Base-by-base conservation (phyloP, 169 alveolate species). In the Eimeria praecox region DNA sequence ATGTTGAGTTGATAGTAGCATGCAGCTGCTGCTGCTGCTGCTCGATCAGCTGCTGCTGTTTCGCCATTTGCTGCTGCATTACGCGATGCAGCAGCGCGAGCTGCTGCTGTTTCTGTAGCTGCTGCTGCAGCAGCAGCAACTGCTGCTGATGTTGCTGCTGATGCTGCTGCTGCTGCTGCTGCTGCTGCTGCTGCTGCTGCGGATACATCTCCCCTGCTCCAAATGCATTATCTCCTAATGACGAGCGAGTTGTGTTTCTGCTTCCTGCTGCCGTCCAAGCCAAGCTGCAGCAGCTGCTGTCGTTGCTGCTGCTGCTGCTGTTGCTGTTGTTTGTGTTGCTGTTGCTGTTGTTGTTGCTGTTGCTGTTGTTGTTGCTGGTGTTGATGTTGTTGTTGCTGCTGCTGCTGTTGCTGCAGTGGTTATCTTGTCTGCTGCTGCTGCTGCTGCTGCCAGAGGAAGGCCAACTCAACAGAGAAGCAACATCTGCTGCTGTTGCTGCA, bases 21-120 rank as follows among this genome's bases (percentile, higher is more conserved):
- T 22, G 12, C 27, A 6, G 80, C 78, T 54, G 78, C 22, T 30
- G n/a, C 82, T 59, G 30, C 33, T 86, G 92, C 80, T 86, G 92
- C 78, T 86, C 92, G 1, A 86, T 62, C 40, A 62, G 92, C 92
- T 86, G 92, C 80, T 86, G 92, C 92, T 86, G 92, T 40, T 54
- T 22, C 40, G 52, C 92, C 92, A 59, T 35, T 54, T 56, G 92
- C 27, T 56, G 92, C 59, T 85, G 78, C 92, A 85, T 56, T 6
- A 85, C 73, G 40, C 77, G 73, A 22, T 49, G 71, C 35, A 49
- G 90, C 35, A 24, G n/a, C 35, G 90, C 66, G 66, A 49, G 90
- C 24, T 82, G 90, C 75, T 82, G 90, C 71, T 82, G 90, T 49
- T 40, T 40, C 59, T 40, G 64, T 33, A 14, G 54, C 8, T 78